A percentile compares a stretch with the other conserved stretches of the same genome.
Conservation (phyloP, 1,284 basidiomycete genomes). For the Coriolopsis trogii region DNA sequence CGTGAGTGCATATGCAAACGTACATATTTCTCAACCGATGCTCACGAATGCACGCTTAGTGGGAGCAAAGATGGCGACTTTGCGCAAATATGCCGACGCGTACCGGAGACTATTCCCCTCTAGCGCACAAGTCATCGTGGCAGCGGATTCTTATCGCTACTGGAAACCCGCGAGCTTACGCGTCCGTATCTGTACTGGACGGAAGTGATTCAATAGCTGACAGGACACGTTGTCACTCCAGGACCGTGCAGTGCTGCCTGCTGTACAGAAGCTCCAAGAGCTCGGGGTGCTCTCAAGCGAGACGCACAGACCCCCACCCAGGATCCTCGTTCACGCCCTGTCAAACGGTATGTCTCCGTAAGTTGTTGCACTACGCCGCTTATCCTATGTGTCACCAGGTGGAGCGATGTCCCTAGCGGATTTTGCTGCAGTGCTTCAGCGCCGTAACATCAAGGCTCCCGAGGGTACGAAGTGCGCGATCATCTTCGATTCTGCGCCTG, state of each 20-base stretch:
- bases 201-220: neutral
- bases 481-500: conserved; percentile 14
- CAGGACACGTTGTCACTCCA: neutral
- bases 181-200: neutral
- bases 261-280: neutral
- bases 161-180: conserved; percentile 7
- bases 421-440: conserved; percentile 1
- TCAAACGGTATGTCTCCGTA: conserved; percentile 10
- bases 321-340: conserved; percentile 11
- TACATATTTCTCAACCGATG: neutral
- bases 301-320: neutral
- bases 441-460: neutral
- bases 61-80: conserved; percentile 10
- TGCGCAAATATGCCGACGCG: conserved; percentile 9
- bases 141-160: conserved; percentile 9
- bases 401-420: conserved; percentile 9
- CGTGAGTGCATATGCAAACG: neutral
- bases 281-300: neutral
- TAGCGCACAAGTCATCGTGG: conserved; percentile 10
- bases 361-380: too few relatives aligned
- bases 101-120: conserved; percentile 13
- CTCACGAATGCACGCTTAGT: conserved; percentile 1
- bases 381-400: neutral
- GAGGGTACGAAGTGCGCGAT: conserved; percentile 9
- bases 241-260: conserved; percentile 2